Conservation (phyloP, 2,329 filamentous ascomycete genomes). For the Botrytis deweyae region DNA sequence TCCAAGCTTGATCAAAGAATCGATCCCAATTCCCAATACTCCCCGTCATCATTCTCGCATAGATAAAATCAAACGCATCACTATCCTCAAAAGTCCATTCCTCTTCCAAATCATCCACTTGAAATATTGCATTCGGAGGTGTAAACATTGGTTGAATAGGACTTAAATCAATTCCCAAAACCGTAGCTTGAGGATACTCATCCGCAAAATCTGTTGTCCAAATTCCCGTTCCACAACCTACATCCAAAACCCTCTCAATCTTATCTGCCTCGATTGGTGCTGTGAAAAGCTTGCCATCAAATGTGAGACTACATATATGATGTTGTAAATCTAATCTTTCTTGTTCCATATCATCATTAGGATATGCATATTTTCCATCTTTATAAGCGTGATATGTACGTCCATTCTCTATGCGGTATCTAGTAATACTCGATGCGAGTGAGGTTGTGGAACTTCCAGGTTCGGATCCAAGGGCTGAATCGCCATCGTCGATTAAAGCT, state of each 20-base stretch:
- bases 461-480: constrained; percentile 17
- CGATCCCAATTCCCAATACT: constrained; percentile 13
- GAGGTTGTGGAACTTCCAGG: constrained; percentile 24
- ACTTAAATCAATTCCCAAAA: constrained; percentile 20
- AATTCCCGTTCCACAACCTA: constrained; percentile 18
- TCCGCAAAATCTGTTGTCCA: constrained; percentile 21
- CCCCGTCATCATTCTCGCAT: constrained; percentile 22
- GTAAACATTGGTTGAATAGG: constrained; percentile 45
- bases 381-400: constrained; percentile 43
- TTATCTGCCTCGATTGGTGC: neutral
- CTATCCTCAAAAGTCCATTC: constrained; percentile 49
- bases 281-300: neutral
- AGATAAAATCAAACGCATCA: constrained; percentile 29
- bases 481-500: neutral
- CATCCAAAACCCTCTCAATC: constrained; percentile 16
- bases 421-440: constrained; percentile 39
- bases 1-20: constrained; percentile 13
- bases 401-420: constrained; percentile 43
- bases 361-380: constrained; percentile 41
- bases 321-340: constrained; percentile 44
- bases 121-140: constrained; percentile 56
- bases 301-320: constrained; percentile 29
- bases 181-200: constrained; percentile 10
- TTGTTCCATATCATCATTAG: constrained; percentile 58
- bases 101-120: constrained; percentile 58